Base-by-base conservation (phyloP, 2,329 filamentous ascomycete genomes). In the Paracoccidioides brasiliensis region DNA sequence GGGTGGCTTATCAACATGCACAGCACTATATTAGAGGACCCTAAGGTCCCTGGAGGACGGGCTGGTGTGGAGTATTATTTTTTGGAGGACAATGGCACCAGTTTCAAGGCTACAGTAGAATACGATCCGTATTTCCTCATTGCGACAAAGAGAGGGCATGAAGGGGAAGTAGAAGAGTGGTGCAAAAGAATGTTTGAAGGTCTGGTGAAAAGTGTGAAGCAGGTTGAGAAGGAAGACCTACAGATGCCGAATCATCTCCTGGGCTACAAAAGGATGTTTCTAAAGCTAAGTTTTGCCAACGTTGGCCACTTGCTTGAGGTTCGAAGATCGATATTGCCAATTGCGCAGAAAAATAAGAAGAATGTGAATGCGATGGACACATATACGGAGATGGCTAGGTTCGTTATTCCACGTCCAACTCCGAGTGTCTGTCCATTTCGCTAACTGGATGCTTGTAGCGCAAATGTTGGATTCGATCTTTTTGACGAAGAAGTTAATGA, bases 1-100 rank as follows among this genome's bases (percentile, higher is more conserved):
- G 90, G 94, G 60, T 98, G 93, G 93, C 81, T 98, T 3, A 88
- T 91, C 63, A 98, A 97, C 67, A 88, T 97, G 74, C 88, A 95
- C 68, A 84, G 90, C 42, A 97, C 93, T 0, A 82, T 83, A 10
- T 79, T 98, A 48, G 76, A 95, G 69, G 91, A 97, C 67, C 80
- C 90, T 14, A 87, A 88, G 63, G 80, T 87, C 48, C 84, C 86
- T 1, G 88, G 88, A 57, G 93, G 93, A 41, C 83, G 89, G 61
- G 86, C 93, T 0, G 93, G 88, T 7, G 82, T 98, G 56, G 93
- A 98, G 73, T 96, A 90, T 72, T 98, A 96, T 76, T 98, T 98
- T 72, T 85, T 98, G 57, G 88, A 90, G 64, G 88, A 91, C 57
- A 87, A 95, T 56, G 83, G 88, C 12, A 82, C 84, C 51, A 91